phyloP scores from a whole-genome alignment of 768 basidiomycete genomes.

The Suillus spraguei region DNA sequence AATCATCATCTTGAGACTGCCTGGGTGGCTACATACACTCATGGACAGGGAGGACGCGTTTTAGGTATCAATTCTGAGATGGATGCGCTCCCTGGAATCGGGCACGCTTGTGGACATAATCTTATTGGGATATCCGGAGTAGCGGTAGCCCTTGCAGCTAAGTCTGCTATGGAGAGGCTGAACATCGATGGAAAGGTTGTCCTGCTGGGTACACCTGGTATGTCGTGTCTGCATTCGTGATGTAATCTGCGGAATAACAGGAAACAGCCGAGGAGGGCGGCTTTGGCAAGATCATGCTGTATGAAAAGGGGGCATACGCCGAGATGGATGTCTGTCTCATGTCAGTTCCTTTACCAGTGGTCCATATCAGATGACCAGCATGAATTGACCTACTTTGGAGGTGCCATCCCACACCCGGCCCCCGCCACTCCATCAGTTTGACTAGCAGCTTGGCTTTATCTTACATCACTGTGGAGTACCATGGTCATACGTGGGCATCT shows the following conservation, averaged over 20 bases:
- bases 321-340: slow-evolving; percentile 74
- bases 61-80: slow-evolving; percentile 79
- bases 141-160: slow-evolving; percentile 63
- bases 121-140: slow-evolving; percentile 72
- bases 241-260: background rate
- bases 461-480: slow-evolving; percentile 57
- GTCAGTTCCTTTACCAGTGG: slow-evolving; percentile 34
- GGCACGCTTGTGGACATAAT: slow-evolving; percentile 78
- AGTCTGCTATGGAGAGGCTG: slow-evolving; percentile 56
- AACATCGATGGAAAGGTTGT: slow-evolving; percentile 64
- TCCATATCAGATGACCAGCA: background rate
- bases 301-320: slow-evolving; percentile 67
- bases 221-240: slow-evolving; percentile 5
- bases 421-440: slow-evolving; percentile 60
- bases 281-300: slow-evolving; percentile 62
- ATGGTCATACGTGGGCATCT: slow-evolving; percentile 62
- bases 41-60: slow-evolving; percentile 61
- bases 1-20: slow-evolving; percentile 66
- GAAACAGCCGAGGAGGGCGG: slow-evolving; percentile 71
- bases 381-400: slow-evolving; percentile 31
- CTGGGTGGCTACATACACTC: slow-evolving; percentile 63
- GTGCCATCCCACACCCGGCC: slow-evolving; percentile 78
- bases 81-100: slow-evolving; percentile 53
- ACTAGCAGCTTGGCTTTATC: slow-evolving; percentile 62
- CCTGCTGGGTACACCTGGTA: slow-evolving; percentile 74